Percentiles rank a stretch among this genome's conserved stretches.
phyloP scores from a whole-genome alignment of 257 asterid species.

The Solanum tarapatanum region DNA sequence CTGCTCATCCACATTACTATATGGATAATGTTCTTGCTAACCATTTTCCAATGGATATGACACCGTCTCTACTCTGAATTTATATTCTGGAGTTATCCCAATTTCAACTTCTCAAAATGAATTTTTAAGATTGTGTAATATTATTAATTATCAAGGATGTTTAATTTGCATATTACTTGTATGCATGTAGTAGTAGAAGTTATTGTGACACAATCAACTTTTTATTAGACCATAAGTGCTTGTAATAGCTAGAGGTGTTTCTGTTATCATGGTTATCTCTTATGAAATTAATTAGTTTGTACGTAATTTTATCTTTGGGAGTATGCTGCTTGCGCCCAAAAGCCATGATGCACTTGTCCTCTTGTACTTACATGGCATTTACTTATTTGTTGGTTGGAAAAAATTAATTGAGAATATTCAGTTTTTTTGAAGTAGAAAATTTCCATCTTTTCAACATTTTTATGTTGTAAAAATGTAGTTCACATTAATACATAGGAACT shows the following conservation, averaged over 20 bases:
- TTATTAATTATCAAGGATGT: not conserved
- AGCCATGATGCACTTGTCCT: too few relatives aligned
- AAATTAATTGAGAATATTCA: too few relatives aligned
- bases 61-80: slow-evolving; percentile 51
- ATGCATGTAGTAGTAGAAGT: not conserved
- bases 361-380: too few relatives aligned
- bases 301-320: not conserved
- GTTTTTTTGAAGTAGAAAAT: too few relatives aligned
- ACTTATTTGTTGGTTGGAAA: too few relatives aligned
- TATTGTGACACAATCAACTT: not conserved
- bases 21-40: slow-evolving; percentile 62
- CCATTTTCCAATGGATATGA: slow-evolving; percentile 68
- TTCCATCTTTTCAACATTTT: too few relatives aligned
- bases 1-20: slow-evolving; percentile 54
- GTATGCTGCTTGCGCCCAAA: not conserved
- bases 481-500: too few relatives aligned
- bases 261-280: not conserved
- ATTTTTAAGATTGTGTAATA: not conserved
- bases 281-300: not conserved
- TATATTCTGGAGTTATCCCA: not conserved
- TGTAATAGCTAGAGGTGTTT: not conserved
- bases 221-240: not conserved
- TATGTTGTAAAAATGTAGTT: too few relatives aligned
- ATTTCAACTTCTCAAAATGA: not conserved
- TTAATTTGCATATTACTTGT: not conserved